Evolutionary conservation across 257 asterid genomes (phyloP).

Genomic region (Solanum appendiculatum): DNA sequence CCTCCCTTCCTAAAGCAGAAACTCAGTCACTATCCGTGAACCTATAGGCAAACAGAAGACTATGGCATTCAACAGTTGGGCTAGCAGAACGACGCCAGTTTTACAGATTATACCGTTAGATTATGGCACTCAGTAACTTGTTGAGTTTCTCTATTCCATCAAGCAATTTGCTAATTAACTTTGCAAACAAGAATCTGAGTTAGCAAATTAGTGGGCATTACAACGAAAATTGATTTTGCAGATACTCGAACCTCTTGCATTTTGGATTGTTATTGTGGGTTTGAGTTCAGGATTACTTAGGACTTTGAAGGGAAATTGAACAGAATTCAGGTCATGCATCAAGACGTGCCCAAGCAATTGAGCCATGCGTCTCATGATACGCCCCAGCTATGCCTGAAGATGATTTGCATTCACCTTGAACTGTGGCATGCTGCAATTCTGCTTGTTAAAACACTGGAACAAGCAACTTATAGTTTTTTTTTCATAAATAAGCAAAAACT

Average conservation of each 20-base stretch:
- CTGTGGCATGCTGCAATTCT: neutral
- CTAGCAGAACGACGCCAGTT: neutral
- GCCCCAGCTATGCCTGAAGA: neutral
- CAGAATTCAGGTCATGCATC: neutral
- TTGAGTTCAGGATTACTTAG: neutral
- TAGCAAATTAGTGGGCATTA: neutral
- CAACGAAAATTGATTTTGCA: neutral
- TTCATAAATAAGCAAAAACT: neutral
- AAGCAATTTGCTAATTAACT: neutral
- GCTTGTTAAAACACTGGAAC: neutral
- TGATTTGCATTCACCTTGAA: neutral
- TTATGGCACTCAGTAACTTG: neutral
- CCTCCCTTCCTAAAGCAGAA: neutral
- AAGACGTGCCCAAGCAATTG: neutral
- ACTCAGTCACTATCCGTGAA: neutral
- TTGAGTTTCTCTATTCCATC: neutral
- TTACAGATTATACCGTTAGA: neutral
- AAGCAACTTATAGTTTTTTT: neutral
- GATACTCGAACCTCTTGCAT: neutral
- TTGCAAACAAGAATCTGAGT: neutral
- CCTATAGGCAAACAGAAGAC: neutral
- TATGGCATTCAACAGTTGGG: neutral
- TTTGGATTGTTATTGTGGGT: neutral
- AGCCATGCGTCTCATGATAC: neutral
- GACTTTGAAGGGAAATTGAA: neutral